Evolutionary conservation across 2,329 filamentous ascomycete species (phyloP).

Genomic region (Colletotrichum horii): DNA sequence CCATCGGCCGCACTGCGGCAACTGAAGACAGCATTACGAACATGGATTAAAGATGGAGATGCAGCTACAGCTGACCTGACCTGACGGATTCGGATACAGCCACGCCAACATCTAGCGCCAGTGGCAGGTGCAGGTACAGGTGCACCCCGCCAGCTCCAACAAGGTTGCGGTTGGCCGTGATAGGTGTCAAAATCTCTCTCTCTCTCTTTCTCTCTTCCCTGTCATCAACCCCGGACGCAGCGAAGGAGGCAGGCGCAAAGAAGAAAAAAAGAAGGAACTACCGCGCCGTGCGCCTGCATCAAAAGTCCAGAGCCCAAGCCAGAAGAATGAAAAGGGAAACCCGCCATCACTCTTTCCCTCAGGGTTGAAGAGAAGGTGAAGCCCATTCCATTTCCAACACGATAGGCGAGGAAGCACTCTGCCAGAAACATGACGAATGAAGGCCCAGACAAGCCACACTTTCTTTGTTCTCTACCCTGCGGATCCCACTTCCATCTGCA

Average conservation of each 20-base stretch:
- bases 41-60: neutral
- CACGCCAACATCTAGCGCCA: neutral
- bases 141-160: constrained; percentile 5
- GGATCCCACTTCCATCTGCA: neutral
- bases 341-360: neutral
- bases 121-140: neutral
- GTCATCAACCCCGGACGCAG: neutral
- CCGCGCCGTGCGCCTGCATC: neutral
- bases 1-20: neutral
- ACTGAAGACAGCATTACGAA: constrained; percentile 4
- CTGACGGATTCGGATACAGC: neutral
- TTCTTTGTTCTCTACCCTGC: constrained; percentile 17
- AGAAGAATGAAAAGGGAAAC: neutral
- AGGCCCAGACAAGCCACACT: constrained; percentile 2
- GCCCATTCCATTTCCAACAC: neutral
- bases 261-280: neutral
- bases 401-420: neutral
- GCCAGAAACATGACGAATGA: constrained; percentile 20
- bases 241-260: neutral
- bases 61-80: neutral
- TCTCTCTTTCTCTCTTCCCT: neutral
- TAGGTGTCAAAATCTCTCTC: neutral
- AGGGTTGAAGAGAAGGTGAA: neutral
- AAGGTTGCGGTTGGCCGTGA: neutral
- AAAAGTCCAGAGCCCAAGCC: neutral